Conservation (phyloP, 345 rosid genomes). For the Populus euphratica region DNA sequence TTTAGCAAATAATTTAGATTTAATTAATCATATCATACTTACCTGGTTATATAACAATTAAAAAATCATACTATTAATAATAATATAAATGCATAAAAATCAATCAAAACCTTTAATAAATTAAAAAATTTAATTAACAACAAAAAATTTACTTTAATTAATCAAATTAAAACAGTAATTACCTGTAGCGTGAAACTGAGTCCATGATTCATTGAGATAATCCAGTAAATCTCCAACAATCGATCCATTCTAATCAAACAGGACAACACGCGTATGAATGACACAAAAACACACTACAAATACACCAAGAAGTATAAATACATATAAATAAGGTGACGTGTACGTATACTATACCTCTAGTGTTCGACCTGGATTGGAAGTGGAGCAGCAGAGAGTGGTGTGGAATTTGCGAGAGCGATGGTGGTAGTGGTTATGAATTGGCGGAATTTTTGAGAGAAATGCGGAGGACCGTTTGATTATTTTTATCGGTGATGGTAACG, state of each 20-base stretch:
- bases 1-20: too few relatives aligned
- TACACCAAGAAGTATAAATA: not conserved
- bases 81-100: not conserved
- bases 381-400: slow-evolving; percentile 31
- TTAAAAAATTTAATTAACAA: not conserved
- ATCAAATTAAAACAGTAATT: too few relatives aligned
- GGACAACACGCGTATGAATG: not conserved
- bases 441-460: not conserved
- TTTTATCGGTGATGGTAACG: too few relatives aligned
- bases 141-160: not conserved
- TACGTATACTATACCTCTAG: slow-evolving; percentile 17
- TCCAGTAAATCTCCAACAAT: slow-evolving; percentile 63
- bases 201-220: slow-evolving; percentile 92
- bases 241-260: slow-evolving; percentile 24
- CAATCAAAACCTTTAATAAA: not conserved
- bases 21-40: too few relatives aligned
- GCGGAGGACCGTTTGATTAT: too few relatives aligned
- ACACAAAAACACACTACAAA: not conserved
- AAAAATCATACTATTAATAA: not conserved
- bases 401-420: slow-evolving; percentile 31
- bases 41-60: not conserved
- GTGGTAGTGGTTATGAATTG: slow-evolving; percentile 11
- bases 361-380: slow-evolving; percentile 3
- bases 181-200: slow-evolving; percentile 93
- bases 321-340: not conserved